Evolutionary conservation across 441 rosid species (phyloP).

Genomic region (Syzygium malaccense): DNA sequence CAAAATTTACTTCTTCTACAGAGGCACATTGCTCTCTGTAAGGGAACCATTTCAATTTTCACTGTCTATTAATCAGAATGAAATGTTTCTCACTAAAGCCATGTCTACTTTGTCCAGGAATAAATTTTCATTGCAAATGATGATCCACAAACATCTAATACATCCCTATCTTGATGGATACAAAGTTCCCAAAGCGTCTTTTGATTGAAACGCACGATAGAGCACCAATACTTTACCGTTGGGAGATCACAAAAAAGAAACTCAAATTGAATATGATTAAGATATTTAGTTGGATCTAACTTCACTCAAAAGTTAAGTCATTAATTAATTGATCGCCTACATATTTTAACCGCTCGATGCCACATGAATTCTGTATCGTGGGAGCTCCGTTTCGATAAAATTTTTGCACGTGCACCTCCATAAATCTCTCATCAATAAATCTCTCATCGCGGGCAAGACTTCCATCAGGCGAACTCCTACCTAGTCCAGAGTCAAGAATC

Average conservation of each 20-base stretch:
- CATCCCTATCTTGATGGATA: background rate
- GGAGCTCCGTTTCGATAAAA: no score
- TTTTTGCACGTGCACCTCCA: no score
- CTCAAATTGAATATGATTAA: background rate
- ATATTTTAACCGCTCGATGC: background rate
- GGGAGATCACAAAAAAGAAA: background rate
- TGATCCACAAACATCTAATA: background rate
- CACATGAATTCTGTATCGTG: no score
- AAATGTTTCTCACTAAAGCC: background rate
- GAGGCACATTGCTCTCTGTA: background rate
- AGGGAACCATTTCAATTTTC: no score
- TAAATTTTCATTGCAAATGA: background rate
- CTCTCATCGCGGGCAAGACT: no score
- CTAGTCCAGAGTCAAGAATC: no score
- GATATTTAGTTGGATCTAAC: no score
- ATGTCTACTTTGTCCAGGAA: background rate
- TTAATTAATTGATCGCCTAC: no score
- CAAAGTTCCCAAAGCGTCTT: accelerated
- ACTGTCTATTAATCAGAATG: no score
- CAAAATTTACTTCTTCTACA: background rate
- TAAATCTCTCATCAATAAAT: no score
- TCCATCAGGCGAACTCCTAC: no score
- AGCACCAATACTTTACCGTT: accelerated
- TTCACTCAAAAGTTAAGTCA: background rate
- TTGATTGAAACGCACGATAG: background rate